These are phyloP conservation scores for Pholiota conissans DNA, from an alignment of 768 basidiomycete species.

Conservation along the genomic window DNA sequence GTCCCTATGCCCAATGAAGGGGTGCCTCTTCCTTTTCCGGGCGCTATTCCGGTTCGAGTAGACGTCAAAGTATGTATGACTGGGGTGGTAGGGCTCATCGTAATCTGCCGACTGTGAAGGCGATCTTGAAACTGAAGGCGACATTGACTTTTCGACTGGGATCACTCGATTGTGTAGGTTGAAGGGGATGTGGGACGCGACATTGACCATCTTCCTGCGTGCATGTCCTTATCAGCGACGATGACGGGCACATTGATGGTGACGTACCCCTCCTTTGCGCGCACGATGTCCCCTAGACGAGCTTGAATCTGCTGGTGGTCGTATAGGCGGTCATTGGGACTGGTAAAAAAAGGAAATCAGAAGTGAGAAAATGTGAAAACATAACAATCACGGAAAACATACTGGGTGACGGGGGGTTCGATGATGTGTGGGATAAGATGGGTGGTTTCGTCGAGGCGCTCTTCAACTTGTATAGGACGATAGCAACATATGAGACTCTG, in stretches of 20 bases:
- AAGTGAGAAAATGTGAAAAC: no score
- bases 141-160: constrained; percentile 23
- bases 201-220: constrained; percentile 70
- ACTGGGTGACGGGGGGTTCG: constrained; percentile 24
- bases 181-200: constrained; percentile 61
- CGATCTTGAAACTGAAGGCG: constrained; percentile 29
- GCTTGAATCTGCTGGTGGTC: constrained; percentile 55
- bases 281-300: constrained; percentile 56
- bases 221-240: constrained; percentile 1
- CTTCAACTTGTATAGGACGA: constrained; percentile 8
- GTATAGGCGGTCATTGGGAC: constrained; percentile 27
- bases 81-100: constrained; percentile 17
- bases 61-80: constrained; percentile 14
- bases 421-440: constrained; percentile 32
- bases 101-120: constrained; percentile 19
- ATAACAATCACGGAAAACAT: constrained; percentile 19
- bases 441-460: constrained; percentile 26
- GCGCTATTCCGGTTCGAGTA: constrained; percentile 13
- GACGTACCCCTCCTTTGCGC: constrained; percentile 59
- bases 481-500: constrained; percentile 28
- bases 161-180: constrained; percentile 47
- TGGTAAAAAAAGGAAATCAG: constrained; percentile 9
- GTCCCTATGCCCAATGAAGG: not conserved
- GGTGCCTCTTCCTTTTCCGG: constrained; percentile 15
- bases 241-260: not conserved